phyloP scores from a whole-genome alignment of 495 filamentous ascomycete genomes.

The Aspergillus sclerotiicarbonarius region DNA sequence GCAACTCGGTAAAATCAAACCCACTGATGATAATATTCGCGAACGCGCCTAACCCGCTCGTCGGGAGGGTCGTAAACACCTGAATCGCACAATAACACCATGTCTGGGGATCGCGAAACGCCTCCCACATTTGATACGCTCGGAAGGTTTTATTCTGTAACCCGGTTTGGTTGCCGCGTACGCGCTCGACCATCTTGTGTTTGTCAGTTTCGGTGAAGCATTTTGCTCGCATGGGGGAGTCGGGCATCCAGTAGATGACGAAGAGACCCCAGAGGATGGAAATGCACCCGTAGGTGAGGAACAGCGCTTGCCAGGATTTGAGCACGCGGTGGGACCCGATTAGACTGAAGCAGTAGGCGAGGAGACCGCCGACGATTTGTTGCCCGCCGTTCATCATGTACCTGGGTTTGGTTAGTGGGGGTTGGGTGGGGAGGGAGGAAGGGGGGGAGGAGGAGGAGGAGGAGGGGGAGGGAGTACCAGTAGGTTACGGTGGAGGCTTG shows the following conservation, averaged over 20 bases:
- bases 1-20: conserved; percentile 42
- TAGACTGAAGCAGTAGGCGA: conserved; percentile 58
- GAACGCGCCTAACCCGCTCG: conserved; percentile 64
- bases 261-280: conserved; percentile 52
- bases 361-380: conserved; percentile 52
- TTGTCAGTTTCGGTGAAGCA: conserved; percentile 51
- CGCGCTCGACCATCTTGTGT: conserved; percentile 47
- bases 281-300: conserved; percentile 54
- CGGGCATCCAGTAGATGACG: conserved; percentile 47
- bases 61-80: conserved; percentile 66
- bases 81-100: conserved; percentile 54
- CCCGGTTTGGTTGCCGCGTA: conserved; percentile 52
- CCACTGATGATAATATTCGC: conserved; percentile 57
- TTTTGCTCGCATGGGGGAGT: conserved; percentile 50
- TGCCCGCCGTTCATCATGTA: conserved; percentile 68
- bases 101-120: conserved; percentile 41
- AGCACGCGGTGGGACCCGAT: conserved; percentile 42
- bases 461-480: conserved; percentile 43
- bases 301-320: conserved; percentile 59
- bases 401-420: conserved; percentile 22
- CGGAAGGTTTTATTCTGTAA: conserved; percentile 54
- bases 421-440: neutral
- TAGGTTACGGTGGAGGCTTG: conserved; percentile 64
- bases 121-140: conserved; percentile 43
- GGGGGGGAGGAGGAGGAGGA: neutral